Evolutionary conservation across 169 alveolate species (phyloP).

Genomic region (Eimeria maxima): DNA sequence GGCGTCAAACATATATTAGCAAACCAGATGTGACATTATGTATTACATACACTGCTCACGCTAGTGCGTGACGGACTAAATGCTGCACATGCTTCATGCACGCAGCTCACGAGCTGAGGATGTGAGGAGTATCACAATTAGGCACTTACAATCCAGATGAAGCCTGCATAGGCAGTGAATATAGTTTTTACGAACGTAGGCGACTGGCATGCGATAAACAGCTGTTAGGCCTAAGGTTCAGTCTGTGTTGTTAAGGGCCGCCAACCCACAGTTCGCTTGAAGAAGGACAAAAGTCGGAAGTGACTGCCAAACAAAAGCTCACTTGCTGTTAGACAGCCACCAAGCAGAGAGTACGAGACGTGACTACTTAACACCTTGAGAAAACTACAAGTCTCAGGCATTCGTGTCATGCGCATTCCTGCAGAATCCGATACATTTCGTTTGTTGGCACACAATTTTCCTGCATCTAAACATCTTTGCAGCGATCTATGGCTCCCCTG

Average conservation of each 20-base stretch:
- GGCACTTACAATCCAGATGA: neutral
- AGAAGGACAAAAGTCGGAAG: neutral
- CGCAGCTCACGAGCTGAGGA: neutral
- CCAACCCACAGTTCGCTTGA: neutral
- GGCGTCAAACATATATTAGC: neutral
- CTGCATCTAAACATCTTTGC: neutral
- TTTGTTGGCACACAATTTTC: neutral
- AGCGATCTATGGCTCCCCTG: neutral
- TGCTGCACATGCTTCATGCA: neutral
- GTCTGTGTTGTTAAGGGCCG: neutral
- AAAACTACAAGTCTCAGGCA: neutral
- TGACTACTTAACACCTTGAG: neutral
- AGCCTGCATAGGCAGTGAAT: neutral
- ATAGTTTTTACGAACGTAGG: neutral
- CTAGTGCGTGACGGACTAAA: neutral
- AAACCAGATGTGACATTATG: neutral
- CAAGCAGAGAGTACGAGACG: too few species aligned
- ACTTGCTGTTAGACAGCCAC: neutral
- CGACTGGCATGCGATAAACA: neutral
- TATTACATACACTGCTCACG: neutral
- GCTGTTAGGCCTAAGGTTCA: neutral
- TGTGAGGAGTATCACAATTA: neutral
- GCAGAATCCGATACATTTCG: neutral
- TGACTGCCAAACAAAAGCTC: neutral
- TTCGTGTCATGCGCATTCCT: neutral